Evolutionary conservation across 116 monocot species (phyloP).

Genomic region (Posidonia oceanica): DNA sequence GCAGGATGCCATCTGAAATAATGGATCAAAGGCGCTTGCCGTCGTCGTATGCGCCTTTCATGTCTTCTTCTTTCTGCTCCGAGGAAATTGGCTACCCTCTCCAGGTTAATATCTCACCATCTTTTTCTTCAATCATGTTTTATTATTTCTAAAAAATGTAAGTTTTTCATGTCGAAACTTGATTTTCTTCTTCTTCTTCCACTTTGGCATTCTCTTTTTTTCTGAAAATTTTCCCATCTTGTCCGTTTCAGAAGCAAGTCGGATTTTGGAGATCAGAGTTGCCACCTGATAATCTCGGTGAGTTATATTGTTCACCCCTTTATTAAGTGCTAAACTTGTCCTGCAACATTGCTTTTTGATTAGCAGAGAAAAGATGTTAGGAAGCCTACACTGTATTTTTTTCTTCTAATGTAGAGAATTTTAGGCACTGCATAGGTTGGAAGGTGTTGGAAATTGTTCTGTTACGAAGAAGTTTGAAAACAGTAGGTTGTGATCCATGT

Average conservation of each 20-base stretch:
- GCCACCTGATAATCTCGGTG: constrained; percentile 18
- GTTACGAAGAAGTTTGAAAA: neutral
- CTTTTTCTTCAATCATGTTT: neutral
- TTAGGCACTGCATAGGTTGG: neutral
- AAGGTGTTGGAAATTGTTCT: neutral
- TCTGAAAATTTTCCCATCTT: neutral
- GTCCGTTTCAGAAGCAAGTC: constrained; percentile 5
- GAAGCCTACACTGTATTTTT: neutral
- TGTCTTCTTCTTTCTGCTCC: constrained; percentile 30
- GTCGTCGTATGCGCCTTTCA: constrained; percentile 12
- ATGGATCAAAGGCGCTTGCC: constrained; percentile 39
- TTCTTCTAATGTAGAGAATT: neutral
- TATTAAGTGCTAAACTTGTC: neutral
- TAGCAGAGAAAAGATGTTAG: neutral
- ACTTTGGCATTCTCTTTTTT: neutral
- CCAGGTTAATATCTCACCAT: neutral
- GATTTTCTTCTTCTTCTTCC: constrained; percentile 9
- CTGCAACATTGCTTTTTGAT: neutral
- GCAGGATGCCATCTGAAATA: constrained; percentile 33
- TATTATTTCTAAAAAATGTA: neutral
- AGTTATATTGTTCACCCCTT: constrained; percentile 7
- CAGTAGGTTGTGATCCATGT: too few relatives aligned
- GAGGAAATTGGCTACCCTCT: constrained; percentile 28
- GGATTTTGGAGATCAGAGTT: constrained; percentile 8
- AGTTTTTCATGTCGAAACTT: neutral